phyloP scores from a whole-genome alignment of 2,329 filamentous ascomycete species.

The Mollisia scopiformis region DNA sequence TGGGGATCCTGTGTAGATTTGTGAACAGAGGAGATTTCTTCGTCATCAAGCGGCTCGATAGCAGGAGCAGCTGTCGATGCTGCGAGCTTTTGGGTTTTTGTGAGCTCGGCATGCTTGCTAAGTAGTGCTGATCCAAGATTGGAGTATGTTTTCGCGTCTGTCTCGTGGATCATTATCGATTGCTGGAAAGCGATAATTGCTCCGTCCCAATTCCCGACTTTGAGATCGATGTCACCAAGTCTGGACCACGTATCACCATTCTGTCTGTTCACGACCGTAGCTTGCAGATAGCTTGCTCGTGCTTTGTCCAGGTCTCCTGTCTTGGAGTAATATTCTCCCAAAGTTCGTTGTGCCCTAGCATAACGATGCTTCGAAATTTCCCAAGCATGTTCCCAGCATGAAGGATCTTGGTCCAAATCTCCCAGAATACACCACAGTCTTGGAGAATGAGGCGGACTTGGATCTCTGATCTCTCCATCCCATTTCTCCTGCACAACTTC shows the following conservation, averaged over 20 bases:
- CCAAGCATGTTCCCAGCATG: slow-evolving; percentile 87
- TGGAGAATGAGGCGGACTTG: slow-evolving; percentile 79
- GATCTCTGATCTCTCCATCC: slow-evolving; percentile 67
- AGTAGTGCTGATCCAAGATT: slow-evolving; percentile 87
- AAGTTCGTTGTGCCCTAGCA: slow-evolving; percentile 82
- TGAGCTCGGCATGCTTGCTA: slow-evolving; percentile 62
- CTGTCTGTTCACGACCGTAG: slow-evolving; percentile 77
- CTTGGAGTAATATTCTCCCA: slow-evolving; percentile 78
- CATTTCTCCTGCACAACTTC: slow-evolving; percentile 59
- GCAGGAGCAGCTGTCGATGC: slow-evolving; percentile 30
- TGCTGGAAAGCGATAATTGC: slow-evolving; percentile 84
- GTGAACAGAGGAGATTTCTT: slow-evolving; percentile 25
- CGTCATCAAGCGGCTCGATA: slow-evolving; percentile 33
- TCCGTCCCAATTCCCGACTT: slow-evolving; percentile 74
- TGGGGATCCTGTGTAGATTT: slow-evolving; percentile 35
- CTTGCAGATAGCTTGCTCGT: slow-evolving; percentile 75
- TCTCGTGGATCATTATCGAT: slow-evolving; percentile 82
- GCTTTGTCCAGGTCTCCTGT: slow-evolving; percentile 69
- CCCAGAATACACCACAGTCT: slow-evolving; percentile 92
- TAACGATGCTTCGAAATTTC: slow-evolving; percentile 79
- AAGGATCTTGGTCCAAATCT: slow-evolving; percentile 76
- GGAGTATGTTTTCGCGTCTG: slow-evolving; percentile 91
- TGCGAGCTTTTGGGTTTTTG: slow-evolving; percentile 40
- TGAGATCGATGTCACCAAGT: slow-evolving; percentile 83
- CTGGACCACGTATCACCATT: slow-evolving; percentile 88